Percentiles rank a stretch among this genome's conserved stretches.
Evolutionary conservation across 2,329 filamentous ascomycete species (phyloP).

Genomic region (Talaromyces sp.): DNA sequence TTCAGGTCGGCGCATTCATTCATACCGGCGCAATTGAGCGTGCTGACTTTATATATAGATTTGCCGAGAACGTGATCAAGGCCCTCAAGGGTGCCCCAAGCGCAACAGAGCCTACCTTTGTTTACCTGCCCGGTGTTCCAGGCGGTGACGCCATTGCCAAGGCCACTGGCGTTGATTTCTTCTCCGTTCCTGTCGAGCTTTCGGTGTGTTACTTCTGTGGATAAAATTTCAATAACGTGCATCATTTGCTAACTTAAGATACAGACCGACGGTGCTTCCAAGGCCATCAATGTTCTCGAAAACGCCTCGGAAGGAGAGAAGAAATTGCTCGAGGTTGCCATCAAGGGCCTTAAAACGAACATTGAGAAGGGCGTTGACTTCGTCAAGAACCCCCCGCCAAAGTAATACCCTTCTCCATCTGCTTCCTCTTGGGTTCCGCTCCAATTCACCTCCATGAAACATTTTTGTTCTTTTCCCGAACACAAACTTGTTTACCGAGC

Average conservation of each 20-base stretch:
- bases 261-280: slow-evolving; percentile 77
- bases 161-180: slow-evolving; percentile 82
- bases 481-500: slow-evolving; percentile 8
- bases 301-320: slow-evolving; percentile 82
- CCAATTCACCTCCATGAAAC: slow-evolving; percentile 18
- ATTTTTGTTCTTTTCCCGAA: slow-evolving; percentile 4
- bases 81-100: slow-evolving; percentile 84
- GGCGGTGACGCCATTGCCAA: slow-evolving; percentile 83
- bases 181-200: slow-evolving; percentile 92
- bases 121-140: slow-evolving; percentile 86
- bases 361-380: slow-evolving; percentile 92
- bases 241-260: slow-evolving; percentile 22
- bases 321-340: slow-evolving; percentile 70
- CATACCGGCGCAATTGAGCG: slow-evolving; percentile 9
- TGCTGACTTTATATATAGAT: slow-evolving; percentile 48
- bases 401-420: slow-evolving; percentile 56
- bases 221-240: background rate
- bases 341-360: slow-evolving; percentile 80
- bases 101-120: slow-evolving; percentile 88
- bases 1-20: slow-evolving; percentile 61
- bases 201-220: slow-evolving; percentile 60
- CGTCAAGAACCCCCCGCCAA: slow-evolving; percentile 78
- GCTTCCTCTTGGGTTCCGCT: slow-evolving; percentile 12
- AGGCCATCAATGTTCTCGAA: slow-evolving; percentile 73
- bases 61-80: slow-evolving; percentile 90